These are phyloP conservation scores for Dictyostelium citrinum DNA, from an alignment of 78 protist genomes.

Conservation along the genomic window DNA sequence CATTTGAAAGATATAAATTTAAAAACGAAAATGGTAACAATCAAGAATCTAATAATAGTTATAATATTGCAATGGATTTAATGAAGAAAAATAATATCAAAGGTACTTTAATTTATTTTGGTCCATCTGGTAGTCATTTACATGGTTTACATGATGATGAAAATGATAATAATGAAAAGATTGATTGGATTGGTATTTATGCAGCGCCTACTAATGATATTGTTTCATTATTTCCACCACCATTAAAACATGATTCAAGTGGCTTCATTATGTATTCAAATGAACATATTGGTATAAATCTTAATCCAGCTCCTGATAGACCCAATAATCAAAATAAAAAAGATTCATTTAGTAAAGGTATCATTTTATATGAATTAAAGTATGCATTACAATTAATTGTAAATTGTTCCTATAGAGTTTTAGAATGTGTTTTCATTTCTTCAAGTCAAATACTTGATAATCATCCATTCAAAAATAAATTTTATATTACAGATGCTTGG, in stretches of 20 bases:
- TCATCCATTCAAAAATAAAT: not conserved
- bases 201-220: constrained; percentile 53
- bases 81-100: not conserved
- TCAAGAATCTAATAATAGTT: not conserved
- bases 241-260: not conserved
- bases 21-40: not conserved
- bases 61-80: not conserved
- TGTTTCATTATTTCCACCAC: constrained; percentile 49
- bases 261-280: not conserved
- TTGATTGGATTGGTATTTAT: constrained; percentile 41
- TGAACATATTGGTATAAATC: constrained; percentile 15
- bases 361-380: constrained; percentile 25
- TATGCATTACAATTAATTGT: constrained; percentile 8
- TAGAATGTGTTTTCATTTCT: constrained; percentile 11
- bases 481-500: constrained; percentile 42
- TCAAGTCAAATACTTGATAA: not conserved
- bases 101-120: constrained; percentile 24
- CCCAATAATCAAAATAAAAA: not conserved
- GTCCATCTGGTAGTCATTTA: constrained; percentile 31
- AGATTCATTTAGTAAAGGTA: constrained; percentile 21
- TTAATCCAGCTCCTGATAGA: not conserved
- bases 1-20: not conserved
- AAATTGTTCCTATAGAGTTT: constrained; percentile 8
- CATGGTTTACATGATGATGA: not conserved
- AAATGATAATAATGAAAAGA: not conserved